phyloP scores from a whole-genome alignment of 352 stramenopile genomes.

The Pythium volutum region DNA sequence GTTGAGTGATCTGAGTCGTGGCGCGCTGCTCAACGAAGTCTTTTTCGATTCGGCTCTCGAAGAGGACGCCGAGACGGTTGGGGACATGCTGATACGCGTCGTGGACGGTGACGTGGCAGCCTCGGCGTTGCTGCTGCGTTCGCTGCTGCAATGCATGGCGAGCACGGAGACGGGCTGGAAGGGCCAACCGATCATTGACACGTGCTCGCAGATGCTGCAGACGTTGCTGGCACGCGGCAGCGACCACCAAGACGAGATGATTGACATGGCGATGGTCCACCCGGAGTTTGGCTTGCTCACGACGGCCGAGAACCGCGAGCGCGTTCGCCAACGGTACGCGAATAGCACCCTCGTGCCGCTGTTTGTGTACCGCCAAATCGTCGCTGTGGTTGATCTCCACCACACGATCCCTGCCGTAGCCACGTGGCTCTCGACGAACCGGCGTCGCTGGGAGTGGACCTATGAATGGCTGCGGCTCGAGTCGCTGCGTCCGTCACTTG shows the following conservation, averaged over 20 bases:
- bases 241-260: constrained; percentile 57
- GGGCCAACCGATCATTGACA: constrained; percentile 77
- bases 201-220: constrained; percentile 60
- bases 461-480: constrained; percentile 88
- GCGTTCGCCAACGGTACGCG: constrained; percentile 54
- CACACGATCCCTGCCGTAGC: constrained; percentile 54
- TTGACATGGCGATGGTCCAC: constrained; percentile 64
- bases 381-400: constrained; percentile 65
- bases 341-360: constrained; percentile 69
- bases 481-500: constrained; percentile 74
- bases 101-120: constrained; percentile 59
- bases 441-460: constrained; percentile 72
- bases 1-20: constrained; percentile 56
- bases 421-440: constrained; percentile 52
- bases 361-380: constrained; percentile 81
- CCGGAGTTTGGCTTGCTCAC: constrained; percentile 68
- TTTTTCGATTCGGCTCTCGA: constrained; percentile 87
- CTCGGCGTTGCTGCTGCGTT: constrained; percentile 58
- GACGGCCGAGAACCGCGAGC: constrained; percentile 64
- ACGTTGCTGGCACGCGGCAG: constrained; percentile 59
- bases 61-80: constrained; percentile 81
- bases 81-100: constrained; percentile 68
- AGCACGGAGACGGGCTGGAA: constrained; percentile 87
- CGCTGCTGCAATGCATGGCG: constrained; percentile 74
- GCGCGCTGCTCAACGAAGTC: constrained; percentile 66